Evolutionary conservation across 495 filamentous ascomycete species (phyloP).

Genomic region (Neurospora sp.): DNA sequence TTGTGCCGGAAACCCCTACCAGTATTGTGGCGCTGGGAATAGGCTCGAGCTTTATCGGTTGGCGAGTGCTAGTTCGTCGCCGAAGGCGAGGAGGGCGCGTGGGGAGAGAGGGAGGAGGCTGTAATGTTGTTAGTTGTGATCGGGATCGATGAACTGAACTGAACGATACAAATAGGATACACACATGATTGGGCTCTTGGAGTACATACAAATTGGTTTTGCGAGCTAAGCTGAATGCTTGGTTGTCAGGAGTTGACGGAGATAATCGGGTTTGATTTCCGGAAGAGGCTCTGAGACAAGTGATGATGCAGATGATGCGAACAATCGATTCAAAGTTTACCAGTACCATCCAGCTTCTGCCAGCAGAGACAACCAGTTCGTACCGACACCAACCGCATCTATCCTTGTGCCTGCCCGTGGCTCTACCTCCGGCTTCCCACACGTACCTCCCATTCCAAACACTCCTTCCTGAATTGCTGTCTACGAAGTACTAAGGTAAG

Average conservation of each 20-base stretch:
- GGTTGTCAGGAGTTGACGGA: not conserved
- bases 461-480: not conserved
- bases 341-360: not conserved
- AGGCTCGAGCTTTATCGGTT: constrained; percentile 30
- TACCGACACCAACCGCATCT: not conserved
- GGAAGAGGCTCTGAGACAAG: not conserved
- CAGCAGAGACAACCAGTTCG: not conserved
- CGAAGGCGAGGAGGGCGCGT: not conserved
- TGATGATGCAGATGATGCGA: not conserved
- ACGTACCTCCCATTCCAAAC: not conserved
- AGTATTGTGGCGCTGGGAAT: constrained; percentile 37
- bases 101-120: not conserved
- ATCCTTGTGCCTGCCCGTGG: not conserved
- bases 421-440: not conserved
- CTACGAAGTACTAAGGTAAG: not conserved
- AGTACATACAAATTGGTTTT: not conserved
- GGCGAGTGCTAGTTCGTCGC: not conserved
- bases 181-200: not conserved
- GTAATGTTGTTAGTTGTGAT: not conserved
- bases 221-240: not conserved
- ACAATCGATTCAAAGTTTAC: not conserved
- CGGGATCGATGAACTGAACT: not conserved
- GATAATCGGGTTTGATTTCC: not conserved
- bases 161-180: not conserved
- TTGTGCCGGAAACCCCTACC: constrained; percentile 27